Evolutionary conservation across 352 stramenopile genomes (phyloP).

Genomic region (Globisporangium recalcitrans): DNA sequence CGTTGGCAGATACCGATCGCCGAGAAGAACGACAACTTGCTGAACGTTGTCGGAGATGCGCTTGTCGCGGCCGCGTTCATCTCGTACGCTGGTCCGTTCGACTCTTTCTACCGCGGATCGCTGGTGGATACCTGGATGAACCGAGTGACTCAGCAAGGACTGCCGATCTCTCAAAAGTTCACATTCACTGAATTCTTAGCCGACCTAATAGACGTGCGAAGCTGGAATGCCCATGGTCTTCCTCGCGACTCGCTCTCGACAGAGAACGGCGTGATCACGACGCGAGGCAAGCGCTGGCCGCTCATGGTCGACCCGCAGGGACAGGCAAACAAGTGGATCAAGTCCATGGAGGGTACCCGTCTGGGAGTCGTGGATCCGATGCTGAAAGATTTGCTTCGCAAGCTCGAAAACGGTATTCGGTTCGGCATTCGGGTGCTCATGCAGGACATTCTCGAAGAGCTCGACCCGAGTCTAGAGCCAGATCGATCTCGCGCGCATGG

Average conservation of each 20-base stretch:
- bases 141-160: conserved; percentile 69
- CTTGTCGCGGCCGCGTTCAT: conserved; percentile 93
- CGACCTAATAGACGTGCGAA: conserved; percentile 90
- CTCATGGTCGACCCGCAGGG: conserved; percentile 96
- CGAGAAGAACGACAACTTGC: conserved; percentile 83
- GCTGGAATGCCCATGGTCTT: conserved; percentile 94
- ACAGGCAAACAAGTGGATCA: conserved; percentile 97
- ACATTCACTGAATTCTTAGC: conserved; percentile 91
- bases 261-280: conserved; percentile 96
- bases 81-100: conserved; percentile 94
- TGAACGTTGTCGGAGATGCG: conserved; percentile 89
- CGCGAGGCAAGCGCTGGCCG: conserved; percentile 90
- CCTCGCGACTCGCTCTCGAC: conserved; percentile 91
- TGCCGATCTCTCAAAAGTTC: conserved; percentile 87
- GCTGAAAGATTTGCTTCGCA: conserved; percentile 92
- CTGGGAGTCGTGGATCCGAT: conserved; percentile 93
- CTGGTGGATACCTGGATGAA: conserved; percentile 89
- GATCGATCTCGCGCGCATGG: conserved; percentile 92
- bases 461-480: conserved; percentile 94
- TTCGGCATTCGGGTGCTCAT: conserved; percentile 93
- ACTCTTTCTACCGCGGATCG: conserved; percentile 86
- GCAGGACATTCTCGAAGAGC: conserved; percentile 94
- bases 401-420: conserved; percentile 92
- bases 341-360: conserved; percentile 86
- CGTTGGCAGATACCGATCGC: conserved; percentile 91